phyloP scores from a whole-genome alignment of 2,329 filamentous ascomycete genomes.

The Ambrosiella cleistominuta region DNA sequence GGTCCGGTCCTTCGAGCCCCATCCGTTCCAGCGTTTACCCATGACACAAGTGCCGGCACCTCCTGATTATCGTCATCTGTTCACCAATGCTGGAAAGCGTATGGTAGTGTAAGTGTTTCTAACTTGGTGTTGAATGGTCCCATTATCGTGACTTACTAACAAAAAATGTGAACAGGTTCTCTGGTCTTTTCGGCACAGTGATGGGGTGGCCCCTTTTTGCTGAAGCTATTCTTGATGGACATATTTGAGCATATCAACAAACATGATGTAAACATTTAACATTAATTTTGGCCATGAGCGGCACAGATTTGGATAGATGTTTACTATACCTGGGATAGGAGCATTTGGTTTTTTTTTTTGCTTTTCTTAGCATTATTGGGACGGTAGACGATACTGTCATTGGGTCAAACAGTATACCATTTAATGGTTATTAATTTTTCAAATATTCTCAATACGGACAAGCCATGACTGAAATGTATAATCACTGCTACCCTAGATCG shows the following conservation, averaged over 20 bases:
- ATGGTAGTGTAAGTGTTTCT: conserved; percentile 20
- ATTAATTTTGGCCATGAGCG: too few species aligned
- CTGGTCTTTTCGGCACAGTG: conserved; percentile 20
- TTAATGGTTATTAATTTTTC: too few species aligned
- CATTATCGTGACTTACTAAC: background rate
- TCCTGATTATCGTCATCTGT: conserved; percentile 20
- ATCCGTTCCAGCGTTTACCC: conserved; percentile 22
- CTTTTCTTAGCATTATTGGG: too few species aligned
- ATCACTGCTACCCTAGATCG: too few species aligned
- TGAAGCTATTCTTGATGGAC: conserved; percentile 19
- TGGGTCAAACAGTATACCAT: too few species aligned
- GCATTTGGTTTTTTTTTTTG: too few species aligned
- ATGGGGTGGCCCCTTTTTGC: conserved; percentile 22
- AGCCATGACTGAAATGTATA: too few species aligned
- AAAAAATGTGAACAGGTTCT: conserved; percentile 18
- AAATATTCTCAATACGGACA: too few species aligned
- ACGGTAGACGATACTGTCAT: too few species aligned
- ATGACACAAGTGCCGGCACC: conserved; percentile 17
- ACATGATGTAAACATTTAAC: too few species aligned
- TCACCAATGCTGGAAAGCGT: conserved; percentile 16
- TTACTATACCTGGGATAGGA: too few species aligned
- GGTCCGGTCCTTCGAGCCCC: conserved; percentile 21
- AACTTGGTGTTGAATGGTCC: background rate
- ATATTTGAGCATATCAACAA: conserved; percentile 13
- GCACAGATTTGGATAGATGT: too few species aligned